phyloP scores from a whole-genome alignment of 1,139 yeast species.

The Candida tropicalis region DNA sequence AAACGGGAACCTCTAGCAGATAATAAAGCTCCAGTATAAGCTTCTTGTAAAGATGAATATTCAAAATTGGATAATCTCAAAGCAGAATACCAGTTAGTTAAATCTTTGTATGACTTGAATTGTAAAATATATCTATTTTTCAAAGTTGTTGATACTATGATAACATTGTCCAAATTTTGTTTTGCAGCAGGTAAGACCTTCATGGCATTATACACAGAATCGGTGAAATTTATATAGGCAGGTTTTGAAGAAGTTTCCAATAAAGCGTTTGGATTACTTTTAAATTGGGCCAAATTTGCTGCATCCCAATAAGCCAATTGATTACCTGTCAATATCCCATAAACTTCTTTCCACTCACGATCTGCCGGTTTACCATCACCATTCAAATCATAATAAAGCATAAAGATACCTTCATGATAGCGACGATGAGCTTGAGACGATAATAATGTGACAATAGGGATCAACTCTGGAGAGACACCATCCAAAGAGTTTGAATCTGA shows the following conservation, averaged over 20 bases:
- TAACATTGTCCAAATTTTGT: conserved; percentile 71
- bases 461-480: conserved; percentile 62
- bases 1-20: conserved; percentile 86
- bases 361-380: conserved; percentile 86
- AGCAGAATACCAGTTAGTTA: conserved; percentile 75
- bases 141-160: conserved; percentile 86
- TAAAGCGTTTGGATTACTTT: conserved; percentile 51
- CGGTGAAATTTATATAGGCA: conserved; percentile 87
- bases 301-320: conserved; percentile 95
- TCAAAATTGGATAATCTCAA: conserved; percentile 80
- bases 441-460: conserved; percentile 73
- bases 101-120: conserved; percentile 60
- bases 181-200: conserved; percentile 60
- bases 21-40: conserved; percentile 91
- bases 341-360: conserved; percentile 89
- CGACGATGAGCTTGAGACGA: conserved; percentile 75
- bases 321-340: conserved; percentile 87
- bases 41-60: conserved; percentile 82
- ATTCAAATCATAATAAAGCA: conserved; percentile 70
- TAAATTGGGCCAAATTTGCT: conserved; percentile 61
- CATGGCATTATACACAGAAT: conserved; percentile 82
- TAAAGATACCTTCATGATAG: conserved; percentile 72
- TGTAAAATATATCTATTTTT: conserved; percentile 85
- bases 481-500: conserved; percentile 18
- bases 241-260: conserved; percentile 69